These are phyloP conservation scores for Coniella lustricola DNA, from an alignment of 2,329 filamentous ascomycete species.

Conservation along the genomic window DNA sequence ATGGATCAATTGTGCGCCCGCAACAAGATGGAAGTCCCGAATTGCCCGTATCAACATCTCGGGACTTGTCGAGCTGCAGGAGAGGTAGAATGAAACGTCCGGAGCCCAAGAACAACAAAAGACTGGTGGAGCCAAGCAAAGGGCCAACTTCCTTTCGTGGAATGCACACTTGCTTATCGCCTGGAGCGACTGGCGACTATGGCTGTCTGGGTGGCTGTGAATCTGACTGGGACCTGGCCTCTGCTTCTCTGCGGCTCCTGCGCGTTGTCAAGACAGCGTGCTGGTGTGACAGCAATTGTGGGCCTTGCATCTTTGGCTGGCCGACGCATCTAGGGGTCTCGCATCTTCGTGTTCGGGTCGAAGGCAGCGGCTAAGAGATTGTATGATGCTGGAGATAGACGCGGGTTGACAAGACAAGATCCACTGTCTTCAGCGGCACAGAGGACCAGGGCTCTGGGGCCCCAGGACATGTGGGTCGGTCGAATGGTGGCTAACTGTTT, in stretches of 20 bases:
- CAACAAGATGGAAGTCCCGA: slow-evolving; percentile 1
- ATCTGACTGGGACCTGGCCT: too few species aligned
- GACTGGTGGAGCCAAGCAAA: background rate
- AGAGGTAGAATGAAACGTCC: slow-evolving; percentile 7
- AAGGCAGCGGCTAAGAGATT: too few species aligned
- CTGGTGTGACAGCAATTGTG: background rate
- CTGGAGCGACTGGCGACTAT: background rate
- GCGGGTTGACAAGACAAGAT: background rate
- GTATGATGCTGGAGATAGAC: too few species aligned
- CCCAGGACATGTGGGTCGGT: background rate
- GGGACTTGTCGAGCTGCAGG: slow-evolving; percentile 3
- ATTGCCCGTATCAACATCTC: slow-evolving; percentile 9
- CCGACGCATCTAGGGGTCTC: background rate
- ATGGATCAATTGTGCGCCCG: background rate
- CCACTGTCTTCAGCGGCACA: background rate
- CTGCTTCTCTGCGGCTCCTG: background rate
- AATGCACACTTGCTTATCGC: background rate
- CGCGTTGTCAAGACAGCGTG: background rate
- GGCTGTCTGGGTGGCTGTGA: too few species aligned
- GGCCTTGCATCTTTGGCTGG: background rate
- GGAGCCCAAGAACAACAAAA: background rate
- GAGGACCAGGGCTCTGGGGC: too few species aligned
- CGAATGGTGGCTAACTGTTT: background rate
- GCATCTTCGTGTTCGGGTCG: too few species aligned
- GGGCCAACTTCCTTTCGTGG: slow-evolving; percentile 6